Evolutionary conservation across 495 filamentous ascomycete genomes (phyloP), one percentile per base, ranked within the genome.

Genomic region (Aspergillus egyptiacus): DNA sequence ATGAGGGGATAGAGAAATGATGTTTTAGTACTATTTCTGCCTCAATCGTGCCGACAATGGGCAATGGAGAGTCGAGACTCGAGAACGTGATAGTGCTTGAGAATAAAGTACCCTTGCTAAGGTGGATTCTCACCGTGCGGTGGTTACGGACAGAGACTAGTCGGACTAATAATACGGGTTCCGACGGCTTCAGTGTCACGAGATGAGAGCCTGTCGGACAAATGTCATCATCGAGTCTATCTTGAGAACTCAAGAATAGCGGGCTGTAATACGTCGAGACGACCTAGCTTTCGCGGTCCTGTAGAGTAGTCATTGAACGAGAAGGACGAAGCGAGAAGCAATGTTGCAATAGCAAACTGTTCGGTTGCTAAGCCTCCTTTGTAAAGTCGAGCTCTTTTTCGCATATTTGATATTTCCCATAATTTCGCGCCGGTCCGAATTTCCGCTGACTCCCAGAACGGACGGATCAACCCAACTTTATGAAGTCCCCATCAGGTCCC

Each of bases 401-500:
- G n/a, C n/a, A n/a, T n/a, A n/a, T n/a, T n/a, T n/a, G n/a, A n/a
- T n/a, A n/a, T n/a, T n/a, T n/a, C n/a, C n/a, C n/a, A n/a, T n/a
- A n/a, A 23, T 43, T 31, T 31, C 24, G 24, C 39, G 39, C 14
- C 23, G 5, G 31, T 7, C 31, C 31, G 3, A 3, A 5, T 3
- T 3, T 5, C 8, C 4, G 6, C n/a, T 3, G n/a, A 4, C 33
- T 35, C 33, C 13, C 33, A 35, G 33, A 9, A 31, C 19, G 18
- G 5, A 32, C 17, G 11, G 41, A 33, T 33, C 41, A 33, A 31
- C 18, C 17, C 28, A 44, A 44, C 41, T 28, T 44, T 50, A 34
- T 50, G 42, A 20, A 42, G 18, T 32, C 7, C 28, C 28, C 37
- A 42, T 18, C 30, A 25, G 47, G 28, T 42, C 22, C 38, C 47